Percentiles rank a stretch among this genome's conserved stretches.
These are phyloP conservation scores for Blastomyces parvus DNA, from an alignment of 2,329 filamentous ascomycete genomes.

Conservation along the genomic window DNA sequence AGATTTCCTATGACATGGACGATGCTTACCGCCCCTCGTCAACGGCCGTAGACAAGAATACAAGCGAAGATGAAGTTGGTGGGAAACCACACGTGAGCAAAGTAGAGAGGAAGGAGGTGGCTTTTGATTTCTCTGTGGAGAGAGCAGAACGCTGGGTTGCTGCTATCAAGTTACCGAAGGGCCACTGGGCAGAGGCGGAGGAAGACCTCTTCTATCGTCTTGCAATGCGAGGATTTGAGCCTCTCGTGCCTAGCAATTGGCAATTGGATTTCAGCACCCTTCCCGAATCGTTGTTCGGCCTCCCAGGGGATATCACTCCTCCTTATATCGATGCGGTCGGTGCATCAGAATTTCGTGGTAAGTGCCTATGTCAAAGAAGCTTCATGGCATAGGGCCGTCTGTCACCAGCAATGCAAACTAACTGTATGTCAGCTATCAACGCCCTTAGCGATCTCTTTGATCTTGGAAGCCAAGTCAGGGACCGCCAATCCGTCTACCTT, in stretches of 20 bases:
- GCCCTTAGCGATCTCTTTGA: conserved; percentile 43
- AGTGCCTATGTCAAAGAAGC: conserved; percentile 7
- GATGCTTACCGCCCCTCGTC: conserved; percentile 11
- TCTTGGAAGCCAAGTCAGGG: conserved; percentile 44
- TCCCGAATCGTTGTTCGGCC: conserved; percentile 44
- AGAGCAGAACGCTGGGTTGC: conserved; percentile 28
- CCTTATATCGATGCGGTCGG: conserved; percentile 38
- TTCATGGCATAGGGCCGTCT: background rate
- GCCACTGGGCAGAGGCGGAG: conserved; percentile 44
- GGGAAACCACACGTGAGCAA: conserved; percentile 13
- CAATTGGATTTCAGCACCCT: conserved; percentile 45
- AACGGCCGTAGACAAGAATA: conserved; percentile 12
- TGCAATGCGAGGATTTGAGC: conserved; percentile 47
- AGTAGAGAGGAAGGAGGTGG: conserved; percentile 21
- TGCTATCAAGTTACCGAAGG: conserved; percentile 32
- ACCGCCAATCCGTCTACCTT: conserved; percentile 35
- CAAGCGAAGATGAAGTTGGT: conserved; percentile 15
- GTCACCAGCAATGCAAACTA: background rate
- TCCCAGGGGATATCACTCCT: conserved; percentile 28
- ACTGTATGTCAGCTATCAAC: conserved; percentile 35
- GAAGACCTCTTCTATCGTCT: conserved; percentile 46
- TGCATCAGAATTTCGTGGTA: conserved; percentile 40
- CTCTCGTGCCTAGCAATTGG: conserved; percentile 46
- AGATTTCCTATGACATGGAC: background rate
- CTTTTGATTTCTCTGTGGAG: conserved; percentile 24